Conservation (phyloP, 2,329 filamentous ascomycete species). For the Penicillium occitanis region DNA sequence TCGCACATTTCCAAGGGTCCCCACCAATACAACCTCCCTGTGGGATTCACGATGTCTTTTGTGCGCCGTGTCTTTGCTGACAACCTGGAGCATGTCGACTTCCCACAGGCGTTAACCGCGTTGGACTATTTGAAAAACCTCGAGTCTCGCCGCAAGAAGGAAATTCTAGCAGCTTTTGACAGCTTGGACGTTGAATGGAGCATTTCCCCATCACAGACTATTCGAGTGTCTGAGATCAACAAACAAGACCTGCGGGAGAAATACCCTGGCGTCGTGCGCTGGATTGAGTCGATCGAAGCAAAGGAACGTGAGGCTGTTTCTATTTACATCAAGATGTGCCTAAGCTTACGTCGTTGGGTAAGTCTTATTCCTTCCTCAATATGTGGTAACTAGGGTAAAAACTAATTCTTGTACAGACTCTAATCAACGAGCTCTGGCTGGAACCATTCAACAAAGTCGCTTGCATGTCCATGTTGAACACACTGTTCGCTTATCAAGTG, state of each 20-base stretch:
- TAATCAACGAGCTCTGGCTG: slow-evolving; percentile 65
- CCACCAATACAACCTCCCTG: slow-evolving; percentile 61
- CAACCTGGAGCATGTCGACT: slow-evolving; percentile 60
- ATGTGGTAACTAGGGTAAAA: neutral
- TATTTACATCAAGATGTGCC: slow-evolving; percentile 61
- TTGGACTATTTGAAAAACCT: slow-evolving; percentile 66
- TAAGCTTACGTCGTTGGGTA: slow-evolving; percentile 64
- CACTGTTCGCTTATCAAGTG: slow-evolving; percentile 60
- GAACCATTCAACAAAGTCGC: slow-evolving; percentile 64
- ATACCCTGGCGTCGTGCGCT: slow-evolving; percentile 56
- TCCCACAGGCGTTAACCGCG: slow-evolving; percentile 64
- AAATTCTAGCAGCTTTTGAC: slow-evolving; percentile 56
- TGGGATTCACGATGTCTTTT: slow-evolving; percentile 63
- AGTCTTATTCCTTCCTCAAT: slow-evolving; percentile 26
- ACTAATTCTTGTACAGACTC: slow-evolving; percentile 40
- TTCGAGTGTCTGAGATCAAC: slow-evolving; percentile 50
- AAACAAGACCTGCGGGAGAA: slow-evolving; percentile 51
- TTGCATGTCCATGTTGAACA: slow-evolving; percentile 68
- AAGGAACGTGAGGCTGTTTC: slow-evolving; percentile 55
- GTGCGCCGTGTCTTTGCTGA: slow-evolving; percentile 59
- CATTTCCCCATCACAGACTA: slow-evolving; percentile 21
- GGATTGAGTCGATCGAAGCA: slow-evolving; percentile 54
- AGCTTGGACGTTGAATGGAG: slow-evolving; percentile 49
- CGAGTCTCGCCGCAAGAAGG: slow-evolving; percentile 59
- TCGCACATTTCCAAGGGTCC: slow-evolving; percentile 59